Conservation (phyloP, 2,329 filamentous ascomycete genomes). For the Chalara sp. region DNA sequence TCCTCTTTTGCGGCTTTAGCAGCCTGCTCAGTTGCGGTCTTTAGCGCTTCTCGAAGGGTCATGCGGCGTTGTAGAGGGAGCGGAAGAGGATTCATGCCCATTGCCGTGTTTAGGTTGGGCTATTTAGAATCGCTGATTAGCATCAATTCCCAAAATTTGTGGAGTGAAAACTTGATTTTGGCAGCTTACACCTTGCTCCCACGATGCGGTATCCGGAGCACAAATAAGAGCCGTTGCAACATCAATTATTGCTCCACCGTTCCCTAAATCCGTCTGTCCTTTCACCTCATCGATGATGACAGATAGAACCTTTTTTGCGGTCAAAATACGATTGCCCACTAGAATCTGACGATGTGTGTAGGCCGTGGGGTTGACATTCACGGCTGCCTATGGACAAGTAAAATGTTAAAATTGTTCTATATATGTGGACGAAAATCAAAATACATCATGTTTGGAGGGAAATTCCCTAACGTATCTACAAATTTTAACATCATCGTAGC, state of each 20-base stretch:
- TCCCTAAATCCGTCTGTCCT: constrained; percentile 51
- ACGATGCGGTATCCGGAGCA: constrained; percentile 47
- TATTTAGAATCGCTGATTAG: too few species aligned
- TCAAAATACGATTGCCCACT: constrained; percentile 51
- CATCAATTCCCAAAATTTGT: too few species aligned
- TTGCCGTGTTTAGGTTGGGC: background rate
- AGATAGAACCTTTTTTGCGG: constrained; percentile 52
- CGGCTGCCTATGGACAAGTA: constrained; percentile 10
- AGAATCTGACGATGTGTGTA: constrained; percentile 71
- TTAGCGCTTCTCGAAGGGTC: constrained; percentile 24
- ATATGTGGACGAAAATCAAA: too few species aligned
- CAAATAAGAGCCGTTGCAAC: constrained; percentile 64
- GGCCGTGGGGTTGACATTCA: constrained; percentile 50
- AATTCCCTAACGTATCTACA: background rate
- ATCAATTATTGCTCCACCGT: constrained; percentile 58
- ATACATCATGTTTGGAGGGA: background rate
- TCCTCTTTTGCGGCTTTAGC: constrained; percentile 22
- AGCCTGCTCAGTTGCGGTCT: constrained; percentile 20
- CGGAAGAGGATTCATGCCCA: background rate
- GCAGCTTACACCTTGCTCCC: constrained; percentile 2
- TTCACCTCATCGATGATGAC: constrained; percentile 63
- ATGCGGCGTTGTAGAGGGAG: constrained; percentile 20
- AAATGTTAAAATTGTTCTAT: too few species aligned
- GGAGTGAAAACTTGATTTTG: too few species aligned
- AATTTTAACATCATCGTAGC: background rate